Evolutionary conservation across 2,329 filamentous ascomycete species (phyloP), one percentile per base, ranked within the genome.

Genomic region (Pseudocercospora crystallina): DNA sequence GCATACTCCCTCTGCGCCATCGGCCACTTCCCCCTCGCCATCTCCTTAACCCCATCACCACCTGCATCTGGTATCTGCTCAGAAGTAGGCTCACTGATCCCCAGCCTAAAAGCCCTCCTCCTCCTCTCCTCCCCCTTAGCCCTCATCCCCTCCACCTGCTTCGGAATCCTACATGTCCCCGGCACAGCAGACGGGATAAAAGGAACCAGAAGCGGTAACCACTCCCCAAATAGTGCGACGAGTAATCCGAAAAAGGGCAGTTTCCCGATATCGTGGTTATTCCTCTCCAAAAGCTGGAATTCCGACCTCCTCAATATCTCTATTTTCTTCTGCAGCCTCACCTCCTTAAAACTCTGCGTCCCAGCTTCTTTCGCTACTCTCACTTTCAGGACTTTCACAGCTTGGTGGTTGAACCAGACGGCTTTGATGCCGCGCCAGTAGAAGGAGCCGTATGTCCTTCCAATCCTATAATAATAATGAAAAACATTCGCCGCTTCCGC

Each of bases 371-470:
- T 47, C 30, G 34, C 50, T 15, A 85, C 67, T 9, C 79, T 76
- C 15, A 73, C 66, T 41, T 80, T 77, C 60, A 79, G 57, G 5
- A 64, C 48, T 5, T 68, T 71, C 0, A 75, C 68, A 8, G 73
- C 64, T 50, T 74, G 71, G 58, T 77, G 76, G 58, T 95, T 96
- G 52, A 76, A 72, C 67, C 83, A 84, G 44, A 95, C 84, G 61
- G 86, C 83, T 65, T 84, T 84, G 30, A 96, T 72, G 13, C 91
- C 92, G 1, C 82, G 79, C 72, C 94, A 95, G 82, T 96, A 97
- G 80, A 97, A 97, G 32, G 71, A 71, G 8, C 87, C 61, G 71
- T 95, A 96, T 44, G 87, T 83, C 67, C 87, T 86, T 56, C 89
- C 92, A 26, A 85, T 73, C 37, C 72, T 67, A 63, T 81, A 80